phyloP scores from a whole-genome alignment of 208 protist species.

The Trypanosoma rangeli region DNA sequence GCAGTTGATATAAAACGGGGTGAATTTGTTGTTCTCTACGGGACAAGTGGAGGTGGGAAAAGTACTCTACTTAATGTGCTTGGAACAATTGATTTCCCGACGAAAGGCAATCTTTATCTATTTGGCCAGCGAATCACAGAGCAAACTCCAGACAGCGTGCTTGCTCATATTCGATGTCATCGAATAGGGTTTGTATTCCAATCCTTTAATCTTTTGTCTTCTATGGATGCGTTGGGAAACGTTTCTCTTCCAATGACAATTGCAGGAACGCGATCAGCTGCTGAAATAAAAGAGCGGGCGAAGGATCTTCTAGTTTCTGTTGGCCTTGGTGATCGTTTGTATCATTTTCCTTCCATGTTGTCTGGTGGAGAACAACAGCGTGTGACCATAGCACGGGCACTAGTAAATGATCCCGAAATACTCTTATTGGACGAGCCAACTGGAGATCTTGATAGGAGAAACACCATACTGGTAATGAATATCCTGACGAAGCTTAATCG shows the following conservation, averaged over 20 bases:
- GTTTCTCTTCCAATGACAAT: constrained; percentile 97
- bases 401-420: constrained; percentile 94
- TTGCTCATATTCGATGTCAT: constrained; percentile 69
- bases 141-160: constrained; percentile 66
- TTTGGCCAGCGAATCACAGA: constrained; percentile 80
- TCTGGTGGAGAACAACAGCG: constrained; percentile 97
- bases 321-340: constrained; percentile 83
- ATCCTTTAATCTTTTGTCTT: constrained; percentile 96
- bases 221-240: constrained; percentile 94
- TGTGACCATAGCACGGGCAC: constrained; percentile 94
- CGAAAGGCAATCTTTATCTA: constrained; percentile 94
- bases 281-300: constrained; percentile 70
- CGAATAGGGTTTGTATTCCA: constrained; percentile 96
- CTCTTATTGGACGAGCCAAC: constrained; percentile 96
- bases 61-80: constrained; percentile 97
- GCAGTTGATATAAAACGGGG: constrained; percentile 86
- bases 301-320: constrained; percentile 79
- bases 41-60: constrained; percentile 96
- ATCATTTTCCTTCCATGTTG: constrained; percentile 93
- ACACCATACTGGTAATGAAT: constrained; percentile 94
- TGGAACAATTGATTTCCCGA: constrained; percentile 96
- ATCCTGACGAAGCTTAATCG: constrained; percentile 92
- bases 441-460: constrained; percentile 96
- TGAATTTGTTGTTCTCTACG: constrained; percentile 95
- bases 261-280: constrained; percentile 51